These are phyloP conservation scores for Fonsecaea erecta DNA, from an alignment of 2,329 filamentous ascomycete species.

Conservation along the genomic window DNA sequence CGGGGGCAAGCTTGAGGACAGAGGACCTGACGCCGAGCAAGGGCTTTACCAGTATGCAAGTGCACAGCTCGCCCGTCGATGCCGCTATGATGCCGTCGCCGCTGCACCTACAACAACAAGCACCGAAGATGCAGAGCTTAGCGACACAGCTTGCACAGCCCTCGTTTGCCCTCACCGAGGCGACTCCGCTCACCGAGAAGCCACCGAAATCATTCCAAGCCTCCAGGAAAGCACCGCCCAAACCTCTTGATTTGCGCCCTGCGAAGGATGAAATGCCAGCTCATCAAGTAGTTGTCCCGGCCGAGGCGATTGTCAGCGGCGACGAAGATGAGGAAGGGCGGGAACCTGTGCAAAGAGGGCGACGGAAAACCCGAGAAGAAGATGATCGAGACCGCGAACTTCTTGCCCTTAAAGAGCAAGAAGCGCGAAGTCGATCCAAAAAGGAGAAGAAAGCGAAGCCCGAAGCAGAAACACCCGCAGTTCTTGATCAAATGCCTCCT, in stretches of 20 bases:
- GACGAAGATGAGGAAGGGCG: conserved; percentile 29
- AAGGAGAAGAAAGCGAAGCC: conserved; percentile 65
- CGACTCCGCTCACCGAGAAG: conserved; percentile 50
- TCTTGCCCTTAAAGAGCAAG: conserved; percentile 67
- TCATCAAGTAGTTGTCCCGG: conserved; percentile 8
- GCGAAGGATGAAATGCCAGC: conserved; percentile 38
- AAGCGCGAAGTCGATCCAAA: conserved; percentile 73
- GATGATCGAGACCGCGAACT: conserved; percentile 80
- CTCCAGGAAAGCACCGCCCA: conserved; percentile 81
- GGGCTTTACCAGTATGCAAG: not conserved
- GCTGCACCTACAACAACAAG: conserved; percentile 26
- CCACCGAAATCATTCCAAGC: conserved; percentile 62
- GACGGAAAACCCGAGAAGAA: conserved; percentile 83
- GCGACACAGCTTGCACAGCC: conserved; percentile 31
- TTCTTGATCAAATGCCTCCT: conserved; percentile 17
- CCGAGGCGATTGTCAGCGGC: conserved; percentile 25
- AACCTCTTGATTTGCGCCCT: conserved; percentile 73
- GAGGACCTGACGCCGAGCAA: conserved; percentile 21
- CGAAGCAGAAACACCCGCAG: conserved; percentile 50
- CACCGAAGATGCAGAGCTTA: conserved; percentile 25
- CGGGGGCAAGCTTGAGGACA: conserved; percentile 1
- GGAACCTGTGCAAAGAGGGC: conserved; percentile 64
- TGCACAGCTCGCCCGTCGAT: conserved; percentile 30
- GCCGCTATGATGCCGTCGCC: conserved; percentile 34
- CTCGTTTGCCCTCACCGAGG: conserved; percentile 35